Conservation (phyloP, 2,329 filamentous ascomycete species). For the Westerdykella aurantiaca region DNA sequence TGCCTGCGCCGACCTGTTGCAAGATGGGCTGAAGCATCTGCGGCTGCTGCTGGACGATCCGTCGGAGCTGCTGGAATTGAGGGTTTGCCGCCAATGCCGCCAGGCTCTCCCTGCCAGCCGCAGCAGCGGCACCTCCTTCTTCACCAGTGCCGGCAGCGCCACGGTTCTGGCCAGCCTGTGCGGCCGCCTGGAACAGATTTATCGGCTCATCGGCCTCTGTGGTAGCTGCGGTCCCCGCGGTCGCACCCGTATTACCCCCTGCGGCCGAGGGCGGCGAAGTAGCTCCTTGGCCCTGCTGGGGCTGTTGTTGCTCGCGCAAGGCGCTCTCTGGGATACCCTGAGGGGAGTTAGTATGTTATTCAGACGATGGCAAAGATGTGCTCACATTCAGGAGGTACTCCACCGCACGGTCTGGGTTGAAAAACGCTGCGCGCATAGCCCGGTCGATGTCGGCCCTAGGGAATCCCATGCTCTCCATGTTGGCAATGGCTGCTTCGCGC, state of each 20-base stretch:
- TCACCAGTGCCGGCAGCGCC: conserved; percentile 49
- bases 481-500: conserved; percentile 73
- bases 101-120: conserved; percentile 62
- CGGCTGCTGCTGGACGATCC: conserved; percentile 94
- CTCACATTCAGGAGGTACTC: conserved; percentile 87
- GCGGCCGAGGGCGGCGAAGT: conserved; percentile 40
- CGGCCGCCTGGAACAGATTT: conserved; percentile 90
- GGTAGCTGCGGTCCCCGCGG: conserved; percentile 20
- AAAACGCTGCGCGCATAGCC: conserved; percentile 93
- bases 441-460: conserved; percentile 80
- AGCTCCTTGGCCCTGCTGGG: conserved; percentile 37
- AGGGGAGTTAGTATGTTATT: conserved; percentile 16
- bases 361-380: conserved; percentile 10
- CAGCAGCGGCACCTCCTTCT: conserved; percentile 39
- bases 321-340: conserved; percentile 88
- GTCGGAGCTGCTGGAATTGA: conserved; percentile 95
- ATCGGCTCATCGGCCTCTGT: conserved; percentile 59
- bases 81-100: conserved; percentile 93
- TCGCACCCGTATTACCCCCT: conserved; percentile 41
- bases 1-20: conserved; percentile 90
- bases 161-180: conserved; percentile 58
- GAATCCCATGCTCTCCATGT: conserved; percentile 98
- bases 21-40: conserved; percentile 98
- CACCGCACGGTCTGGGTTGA: conserved; percentile 93
- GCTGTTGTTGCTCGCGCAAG: conserved; percentile 57